Conservation (phyloP, 345 rosid species). For the Sonneratia alba region DNA sequence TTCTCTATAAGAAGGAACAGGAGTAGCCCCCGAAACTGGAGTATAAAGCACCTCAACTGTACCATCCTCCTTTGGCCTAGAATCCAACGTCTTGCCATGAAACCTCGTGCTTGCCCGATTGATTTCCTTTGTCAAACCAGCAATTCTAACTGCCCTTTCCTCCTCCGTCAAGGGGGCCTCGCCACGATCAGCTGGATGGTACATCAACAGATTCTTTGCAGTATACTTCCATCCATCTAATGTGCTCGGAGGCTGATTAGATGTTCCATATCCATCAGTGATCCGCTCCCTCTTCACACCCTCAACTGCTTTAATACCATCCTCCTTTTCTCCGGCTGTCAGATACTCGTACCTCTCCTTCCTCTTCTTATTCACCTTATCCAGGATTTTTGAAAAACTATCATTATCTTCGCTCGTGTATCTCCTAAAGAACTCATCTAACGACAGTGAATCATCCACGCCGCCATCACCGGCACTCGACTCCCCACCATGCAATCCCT, state of each 20-base stretch:
- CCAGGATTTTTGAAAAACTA: constrained; percentile 72
- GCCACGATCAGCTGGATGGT: constrained; percentile 83
- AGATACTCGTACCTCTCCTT: constrained; percentile 62
- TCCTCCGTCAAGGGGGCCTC: constrained; percentile 76
- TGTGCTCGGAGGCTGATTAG: constrained; percentile 82
- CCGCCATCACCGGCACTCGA: constrained; percentile 26
- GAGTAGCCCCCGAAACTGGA: constrained; percentile 68
- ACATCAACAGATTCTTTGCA: constrained; percentile 88
- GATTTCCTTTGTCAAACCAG: constrained; percentile 73
- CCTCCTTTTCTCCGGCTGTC: constrained; percentile 49
- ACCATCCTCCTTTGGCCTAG: constrained; percentile 76
- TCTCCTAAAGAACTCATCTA: constrained; percentile 79
- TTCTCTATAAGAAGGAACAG: constrained; percentile 54
- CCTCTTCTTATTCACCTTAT: constrained; percentile 82
- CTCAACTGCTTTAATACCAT: constrained; percentile 32
- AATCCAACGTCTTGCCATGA: constrained; percentile 82
- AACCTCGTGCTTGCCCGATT: constrained; percentile 59
- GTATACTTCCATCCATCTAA: constrained; percentile 86
- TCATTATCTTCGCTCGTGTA: constrained; percentile 91
- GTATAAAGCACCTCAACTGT: constrained; percentile 68
- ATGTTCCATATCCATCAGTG: constrained; percentile 93
- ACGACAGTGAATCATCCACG: constrained; percentile 45
- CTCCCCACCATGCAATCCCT: constrained; percentile 24
- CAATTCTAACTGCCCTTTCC: constrained; percentile 57
- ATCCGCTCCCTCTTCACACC: constrained; percentile 61